These are phyloP conservation scores for Artemisia tridentata DNA, from an alignment of 129 eudicot species.

Conservation along the genomic window DNA sequence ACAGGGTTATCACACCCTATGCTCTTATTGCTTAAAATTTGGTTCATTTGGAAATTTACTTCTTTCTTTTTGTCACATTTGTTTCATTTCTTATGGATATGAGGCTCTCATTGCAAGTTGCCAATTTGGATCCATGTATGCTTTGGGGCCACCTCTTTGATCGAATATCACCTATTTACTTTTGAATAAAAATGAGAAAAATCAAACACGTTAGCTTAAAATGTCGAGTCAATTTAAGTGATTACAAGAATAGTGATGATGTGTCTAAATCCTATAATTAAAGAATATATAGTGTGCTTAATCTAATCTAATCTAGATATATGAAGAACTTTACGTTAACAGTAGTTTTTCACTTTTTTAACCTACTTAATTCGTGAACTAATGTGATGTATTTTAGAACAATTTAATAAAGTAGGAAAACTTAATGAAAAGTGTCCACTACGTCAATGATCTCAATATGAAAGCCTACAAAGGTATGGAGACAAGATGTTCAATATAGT, in stretches of 20 bases:
- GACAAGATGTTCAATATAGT: conserved; percentile 15
- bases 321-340: too few species aligned
- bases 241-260: not conserved
- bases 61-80: not conserved
- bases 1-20: too few species aligned
- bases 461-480: conserved; percentile 25
- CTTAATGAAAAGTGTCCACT: conserved; percentile 2
- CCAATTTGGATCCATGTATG: conserved; percentile 23
- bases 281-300: not conserved
- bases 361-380: too few species aligned
- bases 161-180: not conserved
- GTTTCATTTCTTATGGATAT: not conserved
- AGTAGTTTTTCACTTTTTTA: too few species aligned
- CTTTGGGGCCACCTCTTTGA: conserved; percentile 27
- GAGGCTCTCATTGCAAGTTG: conserved; percentile 30
- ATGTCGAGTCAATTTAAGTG: not conserved
- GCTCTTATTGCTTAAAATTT: not conserved
- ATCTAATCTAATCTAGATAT: too few species aligned
- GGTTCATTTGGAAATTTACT: conserved; percentile 3
- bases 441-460: conserved; percentile 7
- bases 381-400: too few species aligned
- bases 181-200: not conserved
- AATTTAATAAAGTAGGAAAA: not conserved
- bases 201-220: not conserved
- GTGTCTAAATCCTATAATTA: not conserved